Base-by-base conservation (phyloP, 2,329 filamentous ascomycete genomes). In the Calcarisporium arbuscula region DNA sequence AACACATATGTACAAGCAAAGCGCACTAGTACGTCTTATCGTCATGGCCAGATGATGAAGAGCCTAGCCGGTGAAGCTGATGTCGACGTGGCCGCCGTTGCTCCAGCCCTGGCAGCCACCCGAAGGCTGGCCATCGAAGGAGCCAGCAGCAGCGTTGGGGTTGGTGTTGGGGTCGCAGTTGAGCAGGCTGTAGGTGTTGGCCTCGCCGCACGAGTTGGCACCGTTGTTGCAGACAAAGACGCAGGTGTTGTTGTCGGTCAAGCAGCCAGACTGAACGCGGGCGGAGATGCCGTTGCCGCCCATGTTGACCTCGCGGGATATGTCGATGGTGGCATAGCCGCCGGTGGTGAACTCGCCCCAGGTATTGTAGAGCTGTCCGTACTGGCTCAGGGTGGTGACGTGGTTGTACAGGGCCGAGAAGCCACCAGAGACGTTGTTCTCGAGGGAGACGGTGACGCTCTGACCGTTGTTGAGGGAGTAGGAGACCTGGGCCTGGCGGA, bases 261-360 rank as follows among this genome's bases (percentile, higher is more conserved):
- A 45, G 50, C 66, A 69, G 41, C 62, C 57, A 40, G 52, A 54
- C 33, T 51, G 52, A 33, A 57, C 54, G 22, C 28, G 25, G 12
- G 50, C 40, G 32, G 45, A 48, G 52, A 67, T 64, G 32, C 23
- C 39, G 44, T 57, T 51, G 23, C 66, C 66, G 31, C 46, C 43
- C 63, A 41, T 67, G 51, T 64, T 63, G 49, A 65, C 54, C 41
- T 64, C 54, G 22, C 62, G 56, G 26, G 59, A 64, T 34, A 68
- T 52, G 43, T 68, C 60, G 38, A 65, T 57, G 25, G 56, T 58
- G 41, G 61, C 63, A 14, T 41, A 51, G 2, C 29, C 38, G 28
- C 57, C 58, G 23, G 59, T 62, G 37, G 55, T 65, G 36, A 57
- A 60, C 53, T 68, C 65, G 34, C 54, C 60, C 60, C 64, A 67